Base-by-base conservation (phyloP, 2,329 filamentous ascomycete genomes). In the Microdochium trichocladiopsis region DNA sequence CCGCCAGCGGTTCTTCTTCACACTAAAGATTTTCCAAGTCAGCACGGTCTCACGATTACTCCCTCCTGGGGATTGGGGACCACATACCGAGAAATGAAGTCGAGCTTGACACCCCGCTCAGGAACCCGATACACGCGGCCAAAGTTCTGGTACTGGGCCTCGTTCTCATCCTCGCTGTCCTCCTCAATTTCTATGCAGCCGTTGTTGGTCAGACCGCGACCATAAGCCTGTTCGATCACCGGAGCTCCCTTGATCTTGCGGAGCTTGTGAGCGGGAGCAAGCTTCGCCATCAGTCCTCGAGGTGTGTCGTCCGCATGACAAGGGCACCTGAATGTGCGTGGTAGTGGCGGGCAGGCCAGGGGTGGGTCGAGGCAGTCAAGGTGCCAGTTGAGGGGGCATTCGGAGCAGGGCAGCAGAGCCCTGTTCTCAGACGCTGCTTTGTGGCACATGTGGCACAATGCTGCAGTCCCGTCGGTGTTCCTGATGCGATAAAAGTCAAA, bases 321-420 rank as follows among this genome's bases (percentile, higher is more conserved):
- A 49, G 93, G 93, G 65, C 94, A 99, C 69, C 84, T 87, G 90
- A 91, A 99, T 52, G 84, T 87, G 62, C 86, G 83, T 50, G 86
- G 76, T 50, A 84, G 79, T 11, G 92, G 92, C 37, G 90, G 88
- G 52, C 88, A 83, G 31, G 91, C 84, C 63, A 92, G 72, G 31
- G 93, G 92, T 25, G 90, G 89, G 64, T 95, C 86, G 16, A 95
- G 74, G 69, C 94, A 99, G 69, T 97, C 93, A 50, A 96, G 76
- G 72, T 99, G 94, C 88, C 92, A 99, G 63, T 86, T 80, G 31
- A 90, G 78, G 12, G 82, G 77, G 69, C 93, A 99, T 62, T 80
- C 82, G 68, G 91, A 91, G 73, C 93, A 99, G 47, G 87, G 84
- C 59, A 96, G 87, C 61, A 97, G 91, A 58, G 86, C 82, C 24